Evolutionary conservation across 129 eudicot species (phyloP).

Genomic region (Escallonia herrerae): DNA sequence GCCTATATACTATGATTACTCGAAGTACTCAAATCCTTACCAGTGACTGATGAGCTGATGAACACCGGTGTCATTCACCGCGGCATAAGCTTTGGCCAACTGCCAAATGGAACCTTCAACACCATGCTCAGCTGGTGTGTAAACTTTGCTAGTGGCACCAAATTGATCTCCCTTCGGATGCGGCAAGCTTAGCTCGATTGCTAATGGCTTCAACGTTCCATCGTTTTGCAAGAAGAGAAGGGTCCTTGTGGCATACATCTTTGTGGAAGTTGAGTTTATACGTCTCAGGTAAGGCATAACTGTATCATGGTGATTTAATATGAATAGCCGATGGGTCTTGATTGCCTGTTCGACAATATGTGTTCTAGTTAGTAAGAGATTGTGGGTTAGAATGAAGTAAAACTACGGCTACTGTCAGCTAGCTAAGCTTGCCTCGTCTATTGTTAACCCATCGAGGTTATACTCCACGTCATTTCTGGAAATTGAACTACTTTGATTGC

Average conservation of each 20-base stretch:
- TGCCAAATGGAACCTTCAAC: conserved; percentile 57
- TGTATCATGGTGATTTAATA: conserved; percentile 64
- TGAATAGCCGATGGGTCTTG: conserved; percentile 32
- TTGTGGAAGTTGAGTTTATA: conserved; percentile 46
- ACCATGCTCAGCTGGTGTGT: conserved; percentile 52
- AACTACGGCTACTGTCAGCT: background rate
- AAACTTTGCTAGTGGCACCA: conserved; percentile 48
- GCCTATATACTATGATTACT: background rate
- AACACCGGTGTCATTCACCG: conserved; percentile 67
- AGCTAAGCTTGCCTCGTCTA: conserved; percentile 39
- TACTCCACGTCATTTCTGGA: conserved; percentile 34
- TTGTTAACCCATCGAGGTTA: conserved; percentile 36
- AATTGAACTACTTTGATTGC: conserved; percentile 52
- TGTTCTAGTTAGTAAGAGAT: background rate
- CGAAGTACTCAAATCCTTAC: conserved; percentile 17
- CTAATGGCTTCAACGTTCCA: conserved; percentile 62
- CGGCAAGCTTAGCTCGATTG: conserved; percentile 62
- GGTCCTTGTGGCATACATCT: conserved; percentile 66
- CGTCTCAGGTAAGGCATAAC: conserved; percentile 64
- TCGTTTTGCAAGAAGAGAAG: conserved; percentile 43
- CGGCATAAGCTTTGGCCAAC: conserved; percentile 76
- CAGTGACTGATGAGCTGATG: conserved; percentile 87
- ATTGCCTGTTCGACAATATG: conserved; percentile 34
- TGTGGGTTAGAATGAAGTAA: background rate
- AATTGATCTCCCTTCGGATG: conserved; percentile 41